Base-by-base conservation (phyloP, 805 yeast species). In the Saccharomycopsis sp. region DNA sequence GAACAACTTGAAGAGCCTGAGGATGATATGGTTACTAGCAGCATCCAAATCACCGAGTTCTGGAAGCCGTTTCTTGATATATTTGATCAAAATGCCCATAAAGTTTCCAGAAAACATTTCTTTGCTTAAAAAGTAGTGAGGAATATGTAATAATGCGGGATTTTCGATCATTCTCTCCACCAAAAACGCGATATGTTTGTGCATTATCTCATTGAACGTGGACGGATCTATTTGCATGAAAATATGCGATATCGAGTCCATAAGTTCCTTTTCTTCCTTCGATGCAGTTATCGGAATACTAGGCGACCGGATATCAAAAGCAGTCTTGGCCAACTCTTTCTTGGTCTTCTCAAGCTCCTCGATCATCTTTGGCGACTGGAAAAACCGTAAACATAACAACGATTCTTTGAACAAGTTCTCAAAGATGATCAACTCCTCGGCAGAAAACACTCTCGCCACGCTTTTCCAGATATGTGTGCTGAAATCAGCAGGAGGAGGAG, bases 191-290 rank as follows among this genome's bases (percentile, higher is more conserved):
- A 61, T 58, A 70, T 94, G 97, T 1, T 85, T 77, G 62, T 85
- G 89, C 12, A 92, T 86, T 62, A 93, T 86, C 71, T 94, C 99
- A 69, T 89, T 92, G 72, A 94, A 94, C 0, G 97, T 87, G 0
- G 98, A 92, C 22, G 97, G 93, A 68, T 94, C 99, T 57, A 94
- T 81, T 67, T 90, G 96, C 65, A 92, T 89, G 72, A 91, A 94
- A 64, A 93, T 88, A 0, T 96, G 86, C 0, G 97, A 97, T 68
- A 94, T 83, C 1, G 90, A 86, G 67, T 94, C 99, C 97, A 94
- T 91, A 57, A 91, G 75, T 66, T 94, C 99, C 65, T 92, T 90
- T 60, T 92, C 97, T 67, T 93, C 98, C 64, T 90, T 91, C 0
- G 96, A 84, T 0, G 96, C 89, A 0, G 92, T 84, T 14, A 90